Percentiles rank a stretch among this genome's conserved stretches.
Conservation (phyloP, 305 asterid species). For the Fraxinus ornus region DNA sequence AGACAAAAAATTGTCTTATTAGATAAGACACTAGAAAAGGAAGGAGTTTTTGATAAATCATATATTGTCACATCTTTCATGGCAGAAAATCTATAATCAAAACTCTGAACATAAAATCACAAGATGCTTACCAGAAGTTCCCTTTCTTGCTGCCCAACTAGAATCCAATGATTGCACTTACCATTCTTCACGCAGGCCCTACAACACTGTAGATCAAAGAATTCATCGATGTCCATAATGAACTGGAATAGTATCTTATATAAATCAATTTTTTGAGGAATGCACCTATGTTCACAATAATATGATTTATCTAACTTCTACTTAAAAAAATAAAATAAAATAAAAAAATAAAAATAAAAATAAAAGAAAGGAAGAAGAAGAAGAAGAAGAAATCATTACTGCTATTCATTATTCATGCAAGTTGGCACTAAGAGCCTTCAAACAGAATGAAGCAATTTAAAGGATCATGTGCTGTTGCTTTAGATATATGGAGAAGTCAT, state of each 20-base stretch:
- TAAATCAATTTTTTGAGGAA: not conserved
- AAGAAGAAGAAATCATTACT: not conserved
- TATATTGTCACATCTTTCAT: not conserved
- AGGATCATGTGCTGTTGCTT: not conserved
- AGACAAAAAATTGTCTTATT: not conserved
- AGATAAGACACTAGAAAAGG: not conserved
- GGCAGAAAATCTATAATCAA: not conserved
- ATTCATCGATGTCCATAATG: conserved; percentile 18
- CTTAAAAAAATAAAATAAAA: not conserved
- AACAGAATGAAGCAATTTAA: not conserved
- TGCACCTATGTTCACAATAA: not conserved
- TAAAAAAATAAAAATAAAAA: too few relatives aligned
- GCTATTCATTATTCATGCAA: not conserved
- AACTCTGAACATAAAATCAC: not conserved
- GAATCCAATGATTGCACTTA: conserved; percentile 63
- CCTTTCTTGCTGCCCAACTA: conserved; percentile 63
- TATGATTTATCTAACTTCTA: not conserved
- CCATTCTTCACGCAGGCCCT: conserved; percentile 69
- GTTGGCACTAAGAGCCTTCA: not conserved
- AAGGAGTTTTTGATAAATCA: not conserved
- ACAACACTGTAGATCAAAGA: conserved; percentile 60
- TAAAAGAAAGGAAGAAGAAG: too few relatives aligned
- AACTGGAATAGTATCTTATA: not conserved
- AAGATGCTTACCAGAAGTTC: conserved; percentile 63
- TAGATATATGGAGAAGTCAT: not conserved